Evolutionary conservation across 1,284 basidiomycete genomes (phyloP), one percentile per base, ranked within the genome.

Genomic region (Fomitopsis pinicola): DNA sequence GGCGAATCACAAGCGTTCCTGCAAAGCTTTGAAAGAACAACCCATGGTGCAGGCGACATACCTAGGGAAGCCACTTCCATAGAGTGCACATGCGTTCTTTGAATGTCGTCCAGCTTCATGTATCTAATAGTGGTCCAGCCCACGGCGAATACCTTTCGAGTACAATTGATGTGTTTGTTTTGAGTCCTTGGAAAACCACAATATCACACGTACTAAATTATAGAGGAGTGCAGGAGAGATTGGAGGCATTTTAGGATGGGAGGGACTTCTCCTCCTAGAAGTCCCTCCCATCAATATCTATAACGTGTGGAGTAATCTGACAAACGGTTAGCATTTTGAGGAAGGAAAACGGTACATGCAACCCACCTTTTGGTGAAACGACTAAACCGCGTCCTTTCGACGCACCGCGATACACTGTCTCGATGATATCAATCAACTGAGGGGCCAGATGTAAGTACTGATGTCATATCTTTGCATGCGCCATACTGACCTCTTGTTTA

Each of bases 351-450:
- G 12, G 45, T 2, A 4, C 19, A 52, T 44, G 15, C 36, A 26
- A 74, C 82, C 36, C 42, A 93, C 95, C 95, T 83, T 95, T 96
- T 0, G 97, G 97, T 0, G 95, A 95, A 35, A 99, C 95, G 57
- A 99, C 97, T 28, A 99, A 81, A 94, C 97, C 97, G 62, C 97
- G 90, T 12, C 97, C 97, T 73, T 98, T 99, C 1, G 94, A 95
- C 1, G 97, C 97, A 30, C 97, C 97, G 64, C 97, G 88, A 76
- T 98, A 99, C 7, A 99, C 96, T 10, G 97, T 98, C 77, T 99
- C 97, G 69, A 99, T 90, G 67, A 99, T 97, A 74, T 99, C 97
- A 71, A 99, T 96, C 72, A 99, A 79, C 93, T 97, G 40, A 35
- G 30, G 64, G 62, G 15, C 26, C 14, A 8, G 48, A 50, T 6